phyloP scores from a whole-genome alignment of 176 grass and related monocot genomes.

The Musa schizocarpa region DNA sequence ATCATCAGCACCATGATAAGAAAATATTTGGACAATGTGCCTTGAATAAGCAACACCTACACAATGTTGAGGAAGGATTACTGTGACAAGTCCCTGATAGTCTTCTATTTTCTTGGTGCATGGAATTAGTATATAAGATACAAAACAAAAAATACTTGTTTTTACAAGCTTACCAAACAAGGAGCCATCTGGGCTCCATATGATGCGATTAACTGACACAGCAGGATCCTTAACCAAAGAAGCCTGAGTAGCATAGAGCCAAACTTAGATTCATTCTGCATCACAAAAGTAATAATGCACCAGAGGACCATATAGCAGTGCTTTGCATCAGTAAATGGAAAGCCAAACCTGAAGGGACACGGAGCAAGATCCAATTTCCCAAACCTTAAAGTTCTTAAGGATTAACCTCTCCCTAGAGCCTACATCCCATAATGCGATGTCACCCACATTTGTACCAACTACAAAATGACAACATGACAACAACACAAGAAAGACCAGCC shows the following conservation, averaged over 20 bases:
- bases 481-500: not conserved
- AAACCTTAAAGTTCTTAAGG: constrained; percentile 89
- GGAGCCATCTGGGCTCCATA: constrained; percentile 91
- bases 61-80: constrained; percentile 10
- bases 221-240: constrained; percentile 77
- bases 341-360: constrained; percentile 73
- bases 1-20: constrained; percentile 70
- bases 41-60: constrained; percentile 98
- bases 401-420: constrained; percentile 71
- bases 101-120: not conserved
- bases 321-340: not conserved
- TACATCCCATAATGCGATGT: constrained; percentile 98
- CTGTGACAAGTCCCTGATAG: constrained; percentile 16
- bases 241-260: constrained; percentile 33
- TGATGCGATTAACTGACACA: constrained; percentile 88
- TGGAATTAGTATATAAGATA: not conserved
- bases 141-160: not conserved
- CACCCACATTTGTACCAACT: constrained; percentile 99
- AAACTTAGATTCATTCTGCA: not conserved
- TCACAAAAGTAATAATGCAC: not conserved
- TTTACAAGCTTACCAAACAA: constrained; percentile 61
- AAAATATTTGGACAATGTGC: constrained; percentile 97
- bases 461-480: constrained; percentile 7
- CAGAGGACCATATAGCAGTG: not conserved
- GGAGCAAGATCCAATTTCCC: constrained; percentile 79